phyloP scores from a whole-genome alignment of 1,284 basidiomycete species.

The Trametes pubescens region DNA sequence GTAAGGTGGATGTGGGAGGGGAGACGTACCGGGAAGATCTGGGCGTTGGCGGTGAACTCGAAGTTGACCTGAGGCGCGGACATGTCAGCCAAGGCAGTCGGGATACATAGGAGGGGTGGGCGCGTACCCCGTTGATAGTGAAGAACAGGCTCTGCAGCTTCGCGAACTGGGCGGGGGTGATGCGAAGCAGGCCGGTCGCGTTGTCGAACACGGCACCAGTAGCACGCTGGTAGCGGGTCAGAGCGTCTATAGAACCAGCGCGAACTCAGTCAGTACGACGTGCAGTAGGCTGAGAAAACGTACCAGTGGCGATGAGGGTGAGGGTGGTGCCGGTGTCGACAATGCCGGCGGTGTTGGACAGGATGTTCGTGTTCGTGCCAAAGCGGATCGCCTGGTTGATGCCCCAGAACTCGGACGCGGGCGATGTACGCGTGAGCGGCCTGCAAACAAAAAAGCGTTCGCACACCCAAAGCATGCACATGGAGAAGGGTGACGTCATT shows the following conservation, averaged over 20 bases:
- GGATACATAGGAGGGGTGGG: background rate
- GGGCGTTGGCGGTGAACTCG: conserved; percentile 61
- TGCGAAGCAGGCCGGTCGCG: conserved; percentile 38
- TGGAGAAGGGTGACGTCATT: background rate
- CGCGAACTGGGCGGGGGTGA: conserved; percentile 35
- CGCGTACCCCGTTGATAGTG: conserved; percentile 37
- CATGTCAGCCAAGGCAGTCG: background rate
- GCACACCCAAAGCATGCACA: background rate
- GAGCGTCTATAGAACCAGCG: conserved; percentile 31
- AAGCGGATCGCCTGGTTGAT: conserved; percentile 37
- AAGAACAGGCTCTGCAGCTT: conserved; percentile 42
- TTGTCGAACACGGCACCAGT: conserved; percentile 39
- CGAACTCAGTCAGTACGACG: background rate
- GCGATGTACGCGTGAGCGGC: conserved; percentile 42
- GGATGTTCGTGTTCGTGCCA: conserved; percentile 35
- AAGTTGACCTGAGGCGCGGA: conserved; percentile 33
- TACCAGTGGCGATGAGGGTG: conserved; percentile 41
- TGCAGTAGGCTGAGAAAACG: background rate
- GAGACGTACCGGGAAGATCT: conserved; percentile 59
- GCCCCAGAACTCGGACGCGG: conserved; percentile 45
- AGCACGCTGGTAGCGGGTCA: conserved; percentile 34
- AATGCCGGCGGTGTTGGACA: conserved; percentile 37
- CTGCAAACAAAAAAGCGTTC: conserved; percentile 11
- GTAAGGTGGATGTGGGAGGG: conserved; percentile 19
- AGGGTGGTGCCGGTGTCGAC: conserved; percentile 44